Conservation (phyloP, 805 yeast species). For the Lachancea sp. region DNA sequence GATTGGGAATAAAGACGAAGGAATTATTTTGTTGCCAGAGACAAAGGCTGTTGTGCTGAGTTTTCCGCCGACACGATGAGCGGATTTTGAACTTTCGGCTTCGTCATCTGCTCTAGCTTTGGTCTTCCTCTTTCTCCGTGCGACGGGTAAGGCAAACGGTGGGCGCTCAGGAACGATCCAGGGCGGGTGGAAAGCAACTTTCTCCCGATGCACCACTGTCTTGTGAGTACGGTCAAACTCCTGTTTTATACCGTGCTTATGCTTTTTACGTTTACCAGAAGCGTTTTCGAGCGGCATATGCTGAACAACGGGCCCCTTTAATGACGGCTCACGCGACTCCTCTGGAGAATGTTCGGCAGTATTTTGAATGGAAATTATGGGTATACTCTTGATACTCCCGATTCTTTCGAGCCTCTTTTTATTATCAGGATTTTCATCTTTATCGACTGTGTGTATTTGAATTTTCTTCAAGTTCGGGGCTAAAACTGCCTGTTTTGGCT, state of each 20-base stretch:
- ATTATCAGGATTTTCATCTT: too few relatives aligned
- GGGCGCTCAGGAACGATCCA: conserved; percentile 30
- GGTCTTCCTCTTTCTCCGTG: conserved; percentile 22
- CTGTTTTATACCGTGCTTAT: conserved; percentile 1
- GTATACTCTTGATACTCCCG: too few relatives aligned
- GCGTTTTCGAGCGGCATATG: conserved; percentile 5
- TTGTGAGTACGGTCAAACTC: conserved; percentile 17
- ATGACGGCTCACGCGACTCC: too few relatives aligned
- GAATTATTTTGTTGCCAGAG: conserved; percentile 16
- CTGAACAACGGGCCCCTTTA: too few relatives aligned
- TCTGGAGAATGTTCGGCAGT: too few relatives aligned
- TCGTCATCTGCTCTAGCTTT: conserved; percentile 3
- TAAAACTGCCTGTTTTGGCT: too few relatives aligned
- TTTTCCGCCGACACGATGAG: neutral
- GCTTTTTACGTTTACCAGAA: conserved; percentile 7
- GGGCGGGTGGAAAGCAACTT: conserved; percentile 30
- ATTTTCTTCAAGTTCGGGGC: too few relatives aligned
- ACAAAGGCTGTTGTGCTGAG: conserved; percentile 1
- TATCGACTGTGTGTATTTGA: too few relatives aligned
- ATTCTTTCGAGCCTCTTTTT: too few relatives aligned
- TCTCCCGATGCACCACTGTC: conserved; percentile 29
- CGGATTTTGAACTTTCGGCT: neutral
- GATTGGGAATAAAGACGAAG: conserved; percentile 27
- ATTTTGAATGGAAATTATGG: too few relatives aligned
- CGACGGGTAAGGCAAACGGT: conserved; percentile 29